phyloP scores from a whole-genome alignment of 768 basidiomycete species.

The Zangia roseola region DNA sequence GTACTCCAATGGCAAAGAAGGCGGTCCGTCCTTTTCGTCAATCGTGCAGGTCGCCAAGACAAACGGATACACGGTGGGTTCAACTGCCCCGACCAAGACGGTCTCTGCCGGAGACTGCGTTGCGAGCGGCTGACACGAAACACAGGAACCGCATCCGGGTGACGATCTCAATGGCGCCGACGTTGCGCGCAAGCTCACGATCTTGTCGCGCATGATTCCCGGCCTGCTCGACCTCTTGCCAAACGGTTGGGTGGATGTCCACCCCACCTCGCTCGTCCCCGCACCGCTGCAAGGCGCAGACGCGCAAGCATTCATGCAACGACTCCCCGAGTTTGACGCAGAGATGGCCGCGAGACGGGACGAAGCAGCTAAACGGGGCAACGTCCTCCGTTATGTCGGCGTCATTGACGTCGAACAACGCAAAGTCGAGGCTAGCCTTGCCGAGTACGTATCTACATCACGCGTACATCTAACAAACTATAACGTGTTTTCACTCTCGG shows the following conservation, averaged over 20 bases:
- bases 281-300: slow-evolving; percentile 63
- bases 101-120: neutral
- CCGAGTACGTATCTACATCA: slow-evolving; percentile 56
- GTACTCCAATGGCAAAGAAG: slow-evolving; percentile 70
- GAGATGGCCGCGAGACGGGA: slow-evolving; percentile 75
- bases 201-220: slow-evolving; percentile 80
- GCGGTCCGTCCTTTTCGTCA: slow-evolving; percentile 79
- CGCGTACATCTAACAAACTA: neutral
- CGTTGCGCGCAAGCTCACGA: slow-evolving; percentile 95
- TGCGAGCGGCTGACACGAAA: slow-evolving; percentile 25
- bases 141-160: slow-evolving; percentile 92
- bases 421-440: slow-evolving; percentile 82
- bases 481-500: neutral
- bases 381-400: slow-evolving; percentile 91
- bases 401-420: slow-evolving; percentile 76
- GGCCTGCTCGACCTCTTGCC: slow-evolving; percentile 51
- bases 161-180: slow-evolving; percentile 97
- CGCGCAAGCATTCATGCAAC: slow-evolving; percentile 80
- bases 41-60: slow-evolving; percentile 86
- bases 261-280: slow-evolving; percentile 86
- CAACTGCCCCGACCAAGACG: neutral
- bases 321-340: slow-evolving; percentile 79
- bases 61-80: slow-evolving; percentile 87
- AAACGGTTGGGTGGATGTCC: slow-evolving; percentile 78
- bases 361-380: slow-evolving; percentile 74